These are phyloP conservation scores for Arthroderma uncinatum DNA, from an alignment of 2,329 filamentous ascomycete species.

Conservation along the genomic window DNA sequence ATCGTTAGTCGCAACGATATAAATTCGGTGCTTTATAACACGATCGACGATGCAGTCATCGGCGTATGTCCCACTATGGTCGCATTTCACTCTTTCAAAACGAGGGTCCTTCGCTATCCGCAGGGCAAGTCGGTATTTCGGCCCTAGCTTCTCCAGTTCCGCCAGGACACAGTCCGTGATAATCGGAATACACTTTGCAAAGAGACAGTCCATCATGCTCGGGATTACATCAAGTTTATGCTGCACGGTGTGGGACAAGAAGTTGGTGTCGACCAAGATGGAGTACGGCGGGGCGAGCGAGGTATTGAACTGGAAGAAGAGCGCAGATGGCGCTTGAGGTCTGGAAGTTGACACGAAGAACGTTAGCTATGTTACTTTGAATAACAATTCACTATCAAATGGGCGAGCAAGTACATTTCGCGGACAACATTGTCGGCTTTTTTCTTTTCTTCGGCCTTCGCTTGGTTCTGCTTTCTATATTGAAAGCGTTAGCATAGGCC, in stretches of 20 bases:
- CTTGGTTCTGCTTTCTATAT: constrained; percentile 58
- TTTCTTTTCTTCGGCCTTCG: constrained; percentile 40
- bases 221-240: constrained; percentile 80
- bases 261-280: constrained; percentile 78
- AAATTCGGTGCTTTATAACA: constrained; percentile 61
- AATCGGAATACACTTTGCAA: constrained; percentile 79
- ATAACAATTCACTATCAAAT: not conserved
- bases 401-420: constrained; percentile 47
- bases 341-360: constrained; percentile 26
- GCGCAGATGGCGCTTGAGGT: constrained; percentile 66
- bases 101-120: constrained; percentile 80
- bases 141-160: constrained; percentile 79
- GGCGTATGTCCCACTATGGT: constrained; percentile 79
- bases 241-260: constrained; percentile 80
- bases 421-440: constrained; percentile 56
- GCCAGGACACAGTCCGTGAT: constrained; percentile 76
- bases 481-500: not conserved
- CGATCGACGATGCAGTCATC: constrained; percentile 75
- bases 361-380: constrained; percentile 8
- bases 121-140: constrained; percentile 76
- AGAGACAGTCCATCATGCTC: constrained; percentile 86
- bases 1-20: constrained; percentile 61
- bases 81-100: constrained; percentile 75
- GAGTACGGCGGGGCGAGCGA: constrained; percentile 74
- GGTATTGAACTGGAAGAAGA: constrained; percentile 85